Base-by-base conservation (phyloP, 1,284 basidiomycete species). In the Trichosporon faecale region DNA sequence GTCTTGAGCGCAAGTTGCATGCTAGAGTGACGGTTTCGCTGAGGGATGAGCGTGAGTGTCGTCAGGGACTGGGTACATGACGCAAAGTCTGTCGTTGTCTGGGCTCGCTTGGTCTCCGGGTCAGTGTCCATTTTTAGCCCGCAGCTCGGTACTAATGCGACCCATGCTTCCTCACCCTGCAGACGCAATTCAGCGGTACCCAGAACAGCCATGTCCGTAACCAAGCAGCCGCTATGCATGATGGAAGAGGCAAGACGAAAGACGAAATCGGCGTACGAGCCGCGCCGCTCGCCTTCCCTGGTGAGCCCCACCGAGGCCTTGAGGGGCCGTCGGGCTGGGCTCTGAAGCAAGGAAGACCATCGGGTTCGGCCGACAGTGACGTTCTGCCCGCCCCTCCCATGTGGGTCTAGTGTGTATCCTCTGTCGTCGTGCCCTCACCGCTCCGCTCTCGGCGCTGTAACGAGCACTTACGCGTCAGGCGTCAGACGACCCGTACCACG, bases 1-100 rank as follows among this genome's bases (percentile, higher is more conserved):
- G 72, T 73, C 72, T 73, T 73, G 70, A 67, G 63, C n/a, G 40
- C 8, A 21, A 2, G 60, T 31, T n/a, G 27, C 25, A 61, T 55
- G n/a, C n/a, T n/a, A 14, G 35, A 35, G 33, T 35, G 33, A 46
- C 44, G 44, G 44, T 21, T 6, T 46, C 35, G 44, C 21, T 46
- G 44, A 46, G 44, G 9, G 49, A 23, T 23, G 49, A 52, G 23
- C n/a, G 49, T 52, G 49, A 52, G 49, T 23, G 49, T 52, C 49
- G 49, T 52, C 49, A 52, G 49, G 49, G 49, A 52, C 49, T 23
- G 49, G 7, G 49, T 11, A 23, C 23, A 52, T 52, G 49, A 52
- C 49, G 49, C 49, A 52, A 52, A 14, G 33, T 9, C 5, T 33
- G n/a, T n/a, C n/a, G 33, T 33, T 33, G 40, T 44, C 40, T 44